Evolutionary conservation across 1,284 basidiomycete species (phyloP).

Genomic region (Anthracocystis panici-leucophaei): DNA sequence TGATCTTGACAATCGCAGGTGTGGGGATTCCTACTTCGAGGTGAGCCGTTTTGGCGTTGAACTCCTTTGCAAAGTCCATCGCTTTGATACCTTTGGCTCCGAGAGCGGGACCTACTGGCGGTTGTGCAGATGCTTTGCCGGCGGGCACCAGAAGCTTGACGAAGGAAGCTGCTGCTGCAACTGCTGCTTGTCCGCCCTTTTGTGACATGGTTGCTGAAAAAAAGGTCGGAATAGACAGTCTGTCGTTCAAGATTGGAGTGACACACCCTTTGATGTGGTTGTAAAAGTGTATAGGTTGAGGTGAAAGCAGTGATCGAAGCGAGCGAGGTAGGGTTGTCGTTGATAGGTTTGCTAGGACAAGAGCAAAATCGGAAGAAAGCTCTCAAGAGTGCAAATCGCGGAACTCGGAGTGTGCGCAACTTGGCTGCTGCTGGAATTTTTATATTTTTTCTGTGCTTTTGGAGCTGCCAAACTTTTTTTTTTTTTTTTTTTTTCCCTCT

Average conservation of each 20-base stretch:
- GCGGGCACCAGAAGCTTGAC: constrained; percentile 85
- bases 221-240: not conserved
- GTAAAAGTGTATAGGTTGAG: too few species aligned
- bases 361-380: constrained; percentile 26
- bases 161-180: constrained; percentile 47
- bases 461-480: constrained; percentile 25
- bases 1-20: constrained; percentile 90
- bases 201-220: constrained; percentile 57
- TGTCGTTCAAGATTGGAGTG: not conserved
- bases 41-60: constrained; percentile 80
- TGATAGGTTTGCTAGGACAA: not conserved
- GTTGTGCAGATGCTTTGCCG: constrained; percentile 94
- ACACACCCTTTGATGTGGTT: not conserved
- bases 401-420: constrained; percentile 27
- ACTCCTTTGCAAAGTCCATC: constrained; percentile 95
- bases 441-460: constrained; percentile 17
- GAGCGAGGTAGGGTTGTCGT: not conserved
- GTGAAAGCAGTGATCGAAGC: not conserved
- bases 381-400: constrained; percentile 15
- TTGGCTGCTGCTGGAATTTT: constrained; percentile 3
- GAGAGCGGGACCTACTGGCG: constrained; percentile 94
- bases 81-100: constrained; percentile 98
- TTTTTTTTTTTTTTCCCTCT: constrained; percentile 19
- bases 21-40: constrained; percentile 87
- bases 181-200: constrained; percentile 59